Base-by-base conservation (phyloP, 805 yeast genomes). In the Allodekkera sacchari region DNA sequence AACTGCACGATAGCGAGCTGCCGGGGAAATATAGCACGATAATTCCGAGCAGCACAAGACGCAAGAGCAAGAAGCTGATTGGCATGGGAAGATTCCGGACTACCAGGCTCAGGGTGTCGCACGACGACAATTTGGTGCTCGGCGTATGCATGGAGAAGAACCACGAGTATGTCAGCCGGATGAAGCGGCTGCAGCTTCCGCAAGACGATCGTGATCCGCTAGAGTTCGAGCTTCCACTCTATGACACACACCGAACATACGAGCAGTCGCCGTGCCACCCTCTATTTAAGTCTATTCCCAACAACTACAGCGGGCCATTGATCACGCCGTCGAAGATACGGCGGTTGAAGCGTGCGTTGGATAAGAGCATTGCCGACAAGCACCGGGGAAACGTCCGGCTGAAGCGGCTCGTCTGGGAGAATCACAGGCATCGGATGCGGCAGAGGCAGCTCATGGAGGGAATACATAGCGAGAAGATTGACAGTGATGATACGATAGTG, bases 161-260 rank as follows among this genome's bases (percentile, higher is more conserved):
- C n/a, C n/a, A n/a, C n/a, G n/a, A n/a, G n/a, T n/a, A n/a, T n/a
- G n/a, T n/a, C n/a, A n/a, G n/a, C n/a, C n/a, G n/a, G n/a, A n/a
- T n/a, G n/a, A n/a, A n/a, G n/a, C n/a, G n/a, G n/a, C n/a, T n/a
- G n/a, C n/a, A n/a, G n/a, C n/a, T n/a, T n/a, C n/a, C n/a, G n/a
- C n/a, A n/a, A n/a, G n/a, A n/a, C n/a, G n/a, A n/a, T n/a, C n/a
- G 18, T 13, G 30, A 31, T 19, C 34, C 34, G 19, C 17, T 30
- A 18, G 27, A 12, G 10, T 24, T 30, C 13, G 16, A 22, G 15
- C 7, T 14, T 3, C 25, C 31, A n/a, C 13, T n/a, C n/a, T 28
- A 28, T 20, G 25, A 19, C 11, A 13, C 6, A 7, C 18, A 12
- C 7, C 13, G 13, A 18, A 28, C 22, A 6, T 20, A 28, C 15